Base-by-base conservation (phyloP, 495 filamentous ascomycete species). In the Trypethelium eluteriae region DNA sequence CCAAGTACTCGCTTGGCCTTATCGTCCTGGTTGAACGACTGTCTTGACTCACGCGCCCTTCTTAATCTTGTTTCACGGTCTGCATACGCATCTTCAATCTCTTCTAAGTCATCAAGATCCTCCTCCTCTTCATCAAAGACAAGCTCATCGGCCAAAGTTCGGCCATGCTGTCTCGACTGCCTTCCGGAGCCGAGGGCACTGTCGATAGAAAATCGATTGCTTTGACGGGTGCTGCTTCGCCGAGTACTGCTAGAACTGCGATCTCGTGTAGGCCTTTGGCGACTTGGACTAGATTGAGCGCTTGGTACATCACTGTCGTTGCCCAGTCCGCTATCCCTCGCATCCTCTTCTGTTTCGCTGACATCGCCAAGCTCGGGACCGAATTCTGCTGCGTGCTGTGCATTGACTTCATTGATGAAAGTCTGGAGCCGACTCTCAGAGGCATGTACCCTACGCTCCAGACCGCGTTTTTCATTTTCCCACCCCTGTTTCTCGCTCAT, bases 61-160 rank as follows among this genome's bases (percentile, higher is more conserved):
- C 72, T 65, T 12, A 70, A 71, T 11, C 70, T 69, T 67, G 74
- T 72, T 59, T 79, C 76, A 16, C 73, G 68, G 61, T 79, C 77
- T 12, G 75, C 74, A 46, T 77, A 76, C n/a, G 66, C 68, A 69
- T 78, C 70, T 53, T 77, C 76, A 46, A 77, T 66, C 12, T 77
- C 74, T 39, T 76, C 76, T 38, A 76, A 32, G 38, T 79, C 81
- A 63, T 91, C 88, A 35, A 76, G 32, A 38, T 79, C 81, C 62
- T 91, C 88, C 34, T 88, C 88, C 62, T 89, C 89, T 59, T 89
- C 89, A 65, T 90, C 91, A 49, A 95, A 88, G 63, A 87, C 86
- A 67, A 98, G 81, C 80, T 98, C 94, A 70, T 97, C 91, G 9
- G 94, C 94, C 49, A 98, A 78, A 70, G 88, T 94, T 46, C 92